phyloP scores from a whole-genome alignment of 495 filamentous ascomycete genomes.

The Penicillium ochrochloron region DNA sequence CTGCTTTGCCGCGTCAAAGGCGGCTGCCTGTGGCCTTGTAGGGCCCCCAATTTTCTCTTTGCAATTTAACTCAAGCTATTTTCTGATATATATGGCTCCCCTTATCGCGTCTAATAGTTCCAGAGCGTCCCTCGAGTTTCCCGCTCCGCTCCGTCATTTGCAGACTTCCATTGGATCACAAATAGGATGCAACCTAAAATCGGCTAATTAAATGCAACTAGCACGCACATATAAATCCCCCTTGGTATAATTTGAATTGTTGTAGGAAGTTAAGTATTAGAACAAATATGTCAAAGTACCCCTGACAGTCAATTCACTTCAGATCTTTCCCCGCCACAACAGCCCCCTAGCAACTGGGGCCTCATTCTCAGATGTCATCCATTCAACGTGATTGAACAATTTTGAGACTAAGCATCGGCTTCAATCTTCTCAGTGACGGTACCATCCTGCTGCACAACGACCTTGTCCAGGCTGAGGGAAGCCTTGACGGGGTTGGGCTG shows the following conservation, averaged over 20 bases:
- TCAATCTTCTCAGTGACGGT: conserved; percentile 60
- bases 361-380: background rate
- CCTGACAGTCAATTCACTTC: background rate
- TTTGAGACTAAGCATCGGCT: conserved; percentile 53
- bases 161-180: background rate
- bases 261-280: conserved; percentile 5
- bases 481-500: conserved; percentile 62
- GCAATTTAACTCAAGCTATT: too few species aligned
- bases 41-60: too few species aligned
- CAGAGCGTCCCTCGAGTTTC: too few species aligned
- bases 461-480: conserved; percentile 60
- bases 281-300: conserved; percentile 8
- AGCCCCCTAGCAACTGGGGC: background rate
- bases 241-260: conserved; percentile 4
- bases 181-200: background rate
- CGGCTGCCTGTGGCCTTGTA: background rate
- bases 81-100: too few species aligned
- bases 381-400: background rate
- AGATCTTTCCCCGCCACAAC: conserved; percentile 4
- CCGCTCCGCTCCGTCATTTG: too few species aligned
- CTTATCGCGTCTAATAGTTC: too few species aligned
- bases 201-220: background rate
- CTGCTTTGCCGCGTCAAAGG: background rate
- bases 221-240: background rate
- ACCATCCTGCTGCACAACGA: conserved; percentile 57